These are phyloP conservation scores for Elymus sibiricus DNA, from an alignment of 176 grass and related monocot species.

Conservation along the genomic window DNA sequence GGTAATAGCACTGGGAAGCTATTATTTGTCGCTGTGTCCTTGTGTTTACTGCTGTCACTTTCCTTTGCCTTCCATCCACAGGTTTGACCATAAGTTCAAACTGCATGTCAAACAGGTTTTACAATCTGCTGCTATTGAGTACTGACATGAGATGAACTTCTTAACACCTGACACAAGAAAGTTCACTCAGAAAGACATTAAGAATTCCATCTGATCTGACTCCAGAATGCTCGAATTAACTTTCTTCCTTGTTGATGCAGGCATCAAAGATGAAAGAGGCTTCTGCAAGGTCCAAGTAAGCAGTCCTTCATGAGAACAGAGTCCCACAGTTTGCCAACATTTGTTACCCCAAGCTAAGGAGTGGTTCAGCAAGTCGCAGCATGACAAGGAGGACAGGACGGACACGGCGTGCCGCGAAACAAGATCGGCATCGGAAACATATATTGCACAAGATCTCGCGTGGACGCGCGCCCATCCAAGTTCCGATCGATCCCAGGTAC, in stretches of 20 bases:
- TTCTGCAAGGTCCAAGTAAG: background rate
- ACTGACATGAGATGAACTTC: too few species aligned
- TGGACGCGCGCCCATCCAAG: background rate
- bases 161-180: background rate
- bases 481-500: background rate
- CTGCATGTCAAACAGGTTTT: background rate
- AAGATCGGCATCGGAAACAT: conserved; percentile 31
- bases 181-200: background rate
- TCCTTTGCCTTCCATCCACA: background rate
- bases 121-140: background rate
- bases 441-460: background rate
- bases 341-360: background rate
- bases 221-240: background rate
- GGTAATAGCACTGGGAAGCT: background rate
- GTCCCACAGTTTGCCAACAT: too few species aligned
- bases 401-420: background rate
- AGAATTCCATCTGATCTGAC: background rate
- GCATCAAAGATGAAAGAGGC: background rate
- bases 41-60: background rate
- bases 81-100: background rate
- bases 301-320: background rate
- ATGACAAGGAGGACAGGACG: background rate
- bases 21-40: too few species aligned
- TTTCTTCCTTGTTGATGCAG: background rate
- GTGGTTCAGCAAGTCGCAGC: background rate